phyloP scores from a whole-genome alignment of 2,329 filamentous ascomycete species.

The Colletotrichum orchidophilum region DNA sequence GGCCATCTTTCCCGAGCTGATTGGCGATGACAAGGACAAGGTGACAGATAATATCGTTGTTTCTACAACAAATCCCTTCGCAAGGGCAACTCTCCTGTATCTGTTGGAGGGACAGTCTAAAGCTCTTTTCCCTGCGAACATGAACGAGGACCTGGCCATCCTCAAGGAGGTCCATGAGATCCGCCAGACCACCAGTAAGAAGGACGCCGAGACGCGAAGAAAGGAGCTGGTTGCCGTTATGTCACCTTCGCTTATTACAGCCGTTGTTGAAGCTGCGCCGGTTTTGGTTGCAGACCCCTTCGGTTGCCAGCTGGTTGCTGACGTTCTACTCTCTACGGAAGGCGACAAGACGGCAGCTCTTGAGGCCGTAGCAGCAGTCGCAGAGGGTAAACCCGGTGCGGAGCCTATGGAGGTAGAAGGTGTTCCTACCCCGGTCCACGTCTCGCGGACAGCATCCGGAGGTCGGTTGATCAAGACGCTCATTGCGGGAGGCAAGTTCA shows the following conservation, averaged over 20 bases:
- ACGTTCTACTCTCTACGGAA: slow-evolving; percentile 79
- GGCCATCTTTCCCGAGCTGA: slow-evolving; percentile 85
- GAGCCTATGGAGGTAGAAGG: slow-evolving; percentile 51
- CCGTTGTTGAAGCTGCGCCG: slow-evolving; percentile 73
- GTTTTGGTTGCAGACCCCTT: slow-evolving; percentile 80
- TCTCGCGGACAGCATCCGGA: slow-evolving; percentile 69
- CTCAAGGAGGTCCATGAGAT: slow-evolving; percentile 82
- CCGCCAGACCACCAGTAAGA: slow-evolving; percentile 88
- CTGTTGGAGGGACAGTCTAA: slow-evolving; percentile 77
- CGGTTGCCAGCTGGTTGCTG: slow-evolving; percentile 86
- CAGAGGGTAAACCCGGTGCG: slow-evolving; percentile 63
- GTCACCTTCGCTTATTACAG: slow-evolving; percentile 78
- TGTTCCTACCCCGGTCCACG: slow-evolving; percentile 51
- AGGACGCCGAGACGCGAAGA: slow-evolving; percentile 80
- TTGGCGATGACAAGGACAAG: slow-evolving; percentile 75
- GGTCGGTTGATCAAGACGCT: slow-evolving; percentile 91
- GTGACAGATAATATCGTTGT: slow-evolving; percentile 72
- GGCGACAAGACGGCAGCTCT: slow-evolving; percentile 83
- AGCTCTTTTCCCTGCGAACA: slow-evolving; percentile 67
- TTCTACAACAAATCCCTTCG: slow-evolving; percentile 72
- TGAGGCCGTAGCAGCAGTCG: slow-evolving; percentile 72
- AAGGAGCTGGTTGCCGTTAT: slow-evolving; percentile 79
- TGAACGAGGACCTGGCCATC: slow-evolving; percentile 74
- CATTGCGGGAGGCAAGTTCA: slow-evolving; percentile 88
- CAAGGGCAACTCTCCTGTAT: slow-evolving; percentile 77